Evolutionary conservation across 257 asterid genomes (phyloP).

Genomic region (Przewalskia tangutica): DNA sequence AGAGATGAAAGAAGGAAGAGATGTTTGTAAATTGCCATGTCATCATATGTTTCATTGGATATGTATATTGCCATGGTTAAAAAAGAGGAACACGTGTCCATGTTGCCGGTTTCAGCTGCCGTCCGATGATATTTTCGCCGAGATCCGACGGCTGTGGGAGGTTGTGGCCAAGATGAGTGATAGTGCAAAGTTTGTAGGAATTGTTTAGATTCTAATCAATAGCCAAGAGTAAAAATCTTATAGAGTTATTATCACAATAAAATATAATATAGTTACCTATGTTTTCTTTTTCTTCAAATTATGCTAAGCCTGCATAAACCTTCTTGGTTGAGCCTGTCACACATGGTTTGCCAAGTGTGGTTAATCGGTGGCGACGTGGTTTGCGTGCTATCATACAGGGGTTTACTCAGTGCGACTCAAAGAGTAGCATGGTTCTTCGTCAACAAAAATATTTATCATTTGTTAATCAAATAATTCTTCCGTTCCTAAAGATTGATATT

Average conservation of each 20-base stretch:
- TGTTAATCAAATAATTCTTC: not conserved
- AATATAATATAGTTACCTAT: not conserved
- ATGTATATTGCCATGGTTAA: conserved; percentile 68
- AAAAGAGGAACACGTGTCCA: conserved; percentile 69
- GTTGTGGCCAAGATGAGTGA: conserved; percentile 30
- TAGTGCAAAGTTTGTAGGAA: not conserved
- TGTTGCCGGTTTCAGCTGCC: conserved; percentile 84
- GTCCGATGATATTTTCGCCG: conserved; percentile 56
- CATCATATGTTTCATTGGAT: conserved; percentile 77
- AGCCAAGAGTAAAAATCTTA: not conserved
- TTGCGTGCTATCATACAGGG: too few relatives aligned
- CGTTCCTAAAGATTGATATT: too few relatives aligned
- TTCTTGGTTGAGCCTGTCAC: too few relatives aligned
- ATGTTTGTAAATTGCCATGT: conserved; percentile 82
- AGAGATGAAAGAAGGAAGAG: conserved; percentile 67
- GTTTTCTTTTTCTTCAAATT: not conserved
- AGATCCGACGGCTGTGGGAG: conserved; percentile 67
- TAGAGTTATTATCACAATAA: not conserved
- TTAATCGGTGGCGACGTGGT: too few relatives aligned
- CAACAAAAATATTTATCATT: not conserved
- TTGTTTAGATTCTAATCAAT: not conserved
- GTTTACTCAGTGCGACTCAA: too few relatives aligned
- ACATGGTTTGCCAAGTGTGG: too few relatives aligned
- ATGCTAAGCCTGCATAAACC: too few relatives aligned
- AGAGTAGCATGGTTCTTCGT: too few relatives aligned